Conservation (phyloP, 192 early-diverging fungal species). For the Coemansia sp. region DNA sequence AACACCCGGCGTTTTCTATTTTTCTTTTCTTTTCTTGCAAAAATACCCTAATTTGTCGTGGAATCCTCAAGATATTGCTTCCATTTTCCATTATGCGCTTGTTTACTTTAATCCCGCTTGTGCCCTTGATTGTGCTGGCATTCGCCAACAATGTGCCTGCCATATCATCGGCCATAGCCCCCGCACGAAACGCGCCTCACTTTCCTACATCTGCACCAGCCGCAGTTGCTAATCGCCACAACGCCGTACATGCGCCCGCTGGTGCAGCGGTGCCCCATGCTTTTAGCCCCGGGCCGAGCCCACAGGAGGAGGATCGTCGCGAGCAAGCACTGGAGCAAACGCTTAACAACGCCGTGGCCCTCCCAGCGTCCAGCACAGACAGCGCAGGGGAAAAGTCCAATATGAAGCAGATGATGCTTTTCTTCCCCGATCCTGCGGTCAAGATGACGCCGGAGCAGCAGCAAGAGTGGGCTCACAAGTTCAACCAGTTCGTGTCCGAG, state of each 20-base stretch:
- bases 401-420: constrained; percentile 6
- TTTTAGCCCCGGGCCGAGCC: background rate
- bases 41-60: too few relatives aligned
- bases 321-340: background rate
- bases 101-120: background rate
- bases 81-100: background rate
- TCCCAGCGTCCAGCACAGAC: background rate
- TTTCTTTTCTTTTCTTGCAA: too few relatives aligned
- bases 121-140: background rate
- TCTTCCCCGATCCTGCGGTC: background rate
- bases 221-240: background rate
- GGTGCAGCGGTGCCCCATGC: background rate
- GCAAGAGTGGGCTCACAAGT: background rate
- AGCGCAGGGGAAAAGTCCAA: background rate
- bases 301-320: background rate
- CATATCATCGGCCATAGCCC: background rate
- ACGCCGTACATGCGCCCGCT: background rate
- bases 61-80: too few relatives aligned
- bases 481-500: background rate
- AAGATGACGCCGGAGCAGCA: constrained; percentile 7
- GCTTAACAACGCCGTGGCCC: background rate
- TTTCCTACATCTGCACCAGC: background rate
- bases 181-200: background rate
- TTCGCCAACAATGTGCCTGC: background rate
- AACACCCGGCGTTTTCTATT: too few relatives aligned